Conservation (phyloP, 2,329 filamentous ascomycete genomes). For the Talaromyces rugulosus region DNA sequence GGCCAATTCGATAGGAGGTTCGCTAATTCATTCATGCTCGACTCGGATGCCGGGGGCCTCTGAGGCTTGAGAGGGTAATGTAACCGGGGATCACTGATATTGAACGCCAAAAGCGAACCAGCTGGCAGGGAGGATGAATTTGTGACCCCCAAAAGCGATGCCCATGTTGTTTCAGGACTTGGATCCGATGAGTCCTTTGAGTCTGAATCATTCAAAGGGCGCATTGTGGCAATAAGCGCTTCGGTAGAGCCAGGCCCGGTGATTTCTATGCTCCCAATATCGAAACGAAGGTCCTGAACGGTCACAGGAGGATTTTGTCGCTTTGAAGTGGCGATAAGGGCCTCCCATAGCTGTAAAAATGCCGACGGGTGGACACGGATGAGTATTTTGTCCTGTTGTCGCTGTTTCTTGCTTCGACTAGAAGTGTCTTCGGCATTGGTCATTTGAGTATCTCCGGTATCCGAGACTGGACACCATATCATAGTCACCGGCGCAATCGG, state of each 20-base stretch:
- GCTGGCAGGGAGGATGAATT: conserved; percentile 67
- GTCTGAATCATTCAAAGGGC: conserved; percentile 35
- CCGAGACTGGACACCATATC: conserved; percentile 62
- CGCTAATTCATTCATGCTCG: conserved; percentile 45
- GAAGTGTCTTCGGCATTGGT: conserved; percentile 21
- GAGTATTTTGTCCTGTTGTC: conserved; percentile 53
- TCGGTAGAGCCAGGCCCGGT: conserved; percentile 75
- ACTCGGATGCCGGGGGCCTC: conserved; percentile 34
- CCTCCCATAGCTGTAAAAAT: conserved; percentile 61
- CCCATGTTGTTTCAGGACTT: conserved; percentile 38
- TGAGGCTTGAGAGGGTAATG: conserved; percentile 65
- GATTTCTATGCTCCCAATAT: conserved; percentile 68
- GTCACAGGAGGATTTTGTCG: conserved; percentile 58
- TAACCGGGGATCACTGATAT: conserved; percentile 73
- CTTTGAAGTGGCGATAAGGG: conserved; percentile 56
- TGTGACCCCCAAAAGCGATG: conserved; percentile 49
- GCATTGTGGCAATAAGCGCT: conserved; percentile 65
- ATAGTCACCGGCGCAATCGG: conserved; percentile 69
- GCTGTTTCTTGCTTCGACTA: conserved; percentile 18
- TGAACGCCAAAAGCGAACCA: conserved; percentile 68
- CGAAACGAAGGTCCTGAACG: conserved; percentile 65
- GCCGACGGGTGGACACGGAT: conserved; percentile 79
- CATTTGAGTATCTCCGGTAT: conserved; percentile 34
- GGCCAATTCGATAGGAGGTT: conserved; percentile 65
- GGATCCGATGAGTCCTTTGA: conserved; percentile 17